Conservation (phyloP, 2,329 filamentous ascomycete genomes). For the Camptophora hylomeconis region DNA sequence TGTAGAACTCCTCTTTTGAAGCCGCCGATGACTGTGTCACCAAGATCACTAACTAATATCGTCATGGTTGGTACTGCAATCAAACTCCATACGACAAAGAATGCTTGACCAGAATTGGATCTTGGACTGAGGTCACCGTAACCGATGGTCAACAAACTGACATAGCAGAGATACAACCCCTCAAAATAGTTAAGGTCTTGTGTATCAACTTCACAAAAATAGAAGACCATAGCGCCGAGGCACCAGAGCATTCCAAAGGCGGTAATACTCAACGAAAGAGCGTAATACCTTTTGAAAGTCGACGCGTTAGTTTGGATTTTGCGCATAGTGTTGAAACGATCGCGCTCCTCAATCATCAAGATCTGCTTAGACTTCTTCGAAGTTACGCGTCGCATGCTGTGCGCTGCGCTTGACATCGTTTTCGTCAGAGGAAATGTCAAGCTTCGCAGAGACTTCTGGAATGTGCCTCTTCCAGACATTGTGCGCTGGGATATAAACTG, state of each 20-base stretch:
- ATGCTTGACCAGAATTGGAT: slow-evolving; percentile 66
- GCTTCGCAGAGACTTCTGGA: slow-evolving; percentile 8
- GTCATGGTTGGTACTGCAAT: slow-evolving; percentile 81
- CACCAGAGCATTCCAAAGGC: slow-evolving; percentile 69
- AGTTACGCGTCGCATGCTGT: slow-evolving; percentile 5
- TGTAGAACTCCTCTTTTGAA: slow-evolving; percentile 50
- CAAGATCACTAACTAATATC: slow-evolving; percentile 69
- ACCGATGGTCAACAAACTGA: slow-evolving; percentile 70
- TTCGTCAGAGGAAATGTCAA: slow-evolving; percentile 6
- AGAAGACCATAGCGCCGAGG: slow-evolving; percentile 66
- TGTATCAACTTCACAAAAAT: slow-evolving; percentile 40
- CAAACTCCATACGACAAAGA: slow-evolving; percentile 89
- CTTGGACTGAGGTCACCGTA: slow-evolving; percentile 69
- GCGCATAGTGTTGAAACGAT: slow-evolving; percentile 70
- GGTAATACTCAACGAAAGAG: slow-evolving; percentile 52
- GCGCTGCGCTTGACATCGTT: slow-evolving; percentile 1
- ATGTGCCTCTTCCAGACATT: slow-evolving; percentile 6
- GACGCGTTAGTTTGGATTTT: slow-evolving; percentile 57
- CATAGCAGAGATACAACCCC: slow-evolving; percentile 74
- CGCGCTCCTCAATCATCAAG: slow-evolving; percentile 49
- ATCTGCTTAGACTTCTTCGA: slow-evolving; percentile 34
- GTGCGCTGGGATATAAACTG: too few relatives aligned
- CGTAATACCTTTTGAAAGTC: slow-evolving; percentile 58
- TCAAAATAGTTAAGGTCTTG: slow-evolving; percentile 61
- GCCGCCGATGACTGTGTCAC: slow-evolving; percentile 61